A percentile compares a stretch with the other conserved stretches of the same genome.
Evolutionary conservation across 2,329 filamentous ascomycete species (phyloP).

Genomic region (Monosporascus ibericus): DNA sequence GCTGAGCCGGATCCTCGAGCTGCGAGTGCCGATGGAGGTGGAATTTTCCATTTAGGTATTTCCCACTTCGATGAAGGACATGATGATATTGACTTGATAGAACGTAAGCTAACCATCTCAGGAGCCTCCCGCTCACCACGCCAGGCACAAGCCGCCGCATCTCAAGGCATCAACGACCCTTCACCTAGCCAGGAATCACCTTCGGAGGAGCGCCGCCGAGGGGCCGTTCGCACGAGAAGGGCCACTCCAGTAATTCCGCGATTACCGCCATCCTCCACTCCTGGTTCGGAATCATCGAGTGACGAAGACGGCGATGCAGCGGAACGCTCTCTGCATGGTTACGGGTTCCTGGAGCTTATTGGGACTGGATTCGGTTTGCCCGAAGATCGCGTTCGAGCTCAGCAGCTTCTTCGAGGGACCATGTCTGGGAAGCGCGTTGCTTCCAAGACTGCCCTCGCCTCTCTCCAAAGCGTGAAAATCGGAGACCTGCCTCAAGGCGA

Average conservation of each 20-base stretch:
- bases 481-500: slow-evolving; percentile 39
- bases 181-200: not conserved
- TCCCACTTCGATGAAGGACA: not conserved
- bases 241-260: slow-evolving; percentile 3
- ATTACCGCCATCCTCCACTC: slow-evolving; percentile 2
- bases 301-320: slow-evolving; percentile 6
- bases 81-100: not conserved
- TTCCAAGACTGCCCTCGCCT: slow-evolving; percentile 39
- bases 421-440: slow-evolving; percentile 39
- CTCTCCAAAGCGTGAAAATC: slow-evolving; percentile 41
- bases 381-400: slow-evolving; percentile 31
- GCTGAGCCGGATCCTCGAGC: slow-evolving; percentile 1
- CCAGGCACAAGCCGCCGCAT: slow-evolving; percentile 1
- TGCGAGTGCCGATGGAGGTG: slow-evolving; percentile 2
- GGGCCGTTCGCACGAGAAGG: slow-evolving; percentile 2
- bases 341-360: not conserved
- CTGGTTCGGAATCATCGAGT: slow-evolving; percentile 12
- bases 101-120: not conserved
- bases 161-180: slow-evolving; percentile 1
- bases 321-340: not conserved
- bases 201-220: slow-evolving; percentile 4
- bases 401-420: slow-evolving; percentile 42
- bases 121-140: slow-evolving; percentile 9
- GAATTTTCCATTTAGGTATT: slow-evolving; percentile 8
- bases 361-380: slow-evolving; percentile 10